phyloP scores from a whole-genome alignment of 2,329 filamentous ascomycete species.

The Ramichloridium luteum region DNA sequence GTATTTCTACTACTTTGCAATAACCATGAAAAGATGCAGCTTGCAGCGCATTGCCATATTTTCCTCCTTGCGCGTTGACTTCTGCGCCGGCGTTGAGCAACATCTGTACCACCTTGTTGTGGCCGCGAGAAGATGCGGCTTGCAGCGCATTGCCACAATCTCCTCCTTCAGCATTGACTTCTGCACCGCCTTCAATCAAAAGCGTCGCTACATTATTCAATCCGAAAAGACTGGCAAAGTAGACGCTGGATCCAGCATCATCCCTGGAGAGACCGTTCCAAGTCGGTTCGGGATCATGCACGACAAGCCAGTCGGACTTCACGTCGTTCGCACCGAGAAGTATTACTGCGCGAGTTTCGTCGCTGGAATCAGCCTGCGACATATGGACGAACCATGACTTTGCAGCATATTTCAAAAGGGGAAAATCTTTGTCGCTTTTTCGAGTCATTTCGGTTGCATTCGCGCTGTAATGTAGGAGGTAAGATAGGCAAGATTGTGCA shows the following conservation, averaged over 20 bases:
- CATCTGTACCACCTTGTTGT: background rate
- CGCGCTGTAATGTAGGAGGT: conserved; percentile 9
- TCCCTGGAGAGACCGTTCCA: background rate
- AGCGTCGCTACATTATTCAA: conserved; percentile 2
- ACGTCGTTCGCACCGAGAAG: conserved; percentile 2
- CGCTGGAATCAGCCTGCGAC: conserved; percentile 2
- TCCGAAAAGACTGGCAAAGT: background rate
- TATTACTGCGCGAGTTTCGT: conserved; percentile 2
- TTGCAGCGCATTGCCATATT: conserved; percentile 3
- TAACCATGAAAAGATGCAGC: conserved; percentile 4
- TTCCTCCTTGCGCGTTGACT: conserved; percentile 1
- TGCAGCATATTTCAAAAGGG: background rate
- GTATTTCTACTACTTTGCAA: conserved; percentile 4
- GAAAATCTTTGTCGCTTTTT: conserved; percentile 2
- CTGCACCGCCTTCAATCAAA: conserved; percentile 3
- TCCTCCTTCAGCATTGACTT: conserved; percentile 5
- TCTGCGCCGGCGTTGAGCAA: conserved; percentile 5
- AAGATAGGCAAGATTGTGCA: conserved; percentile 8
- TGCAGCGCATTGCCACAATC: conserved; percentile 7
- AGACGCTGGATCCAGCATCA: no score
- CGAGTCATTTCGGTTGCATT: conserved; percentile 4
- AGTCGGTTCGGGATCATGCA: conserved; percentile 2
- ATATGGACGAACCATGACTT: background rate
- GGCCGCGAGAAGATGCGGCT: conserved; percentile 6
- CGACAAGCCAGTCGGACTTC: background rate